Evolutionary conservation across 805 yeast genomes (phyloP), one percentile per base, ranked within the genome.

Genomic region (Metschnikowia continentalis): DNA sequence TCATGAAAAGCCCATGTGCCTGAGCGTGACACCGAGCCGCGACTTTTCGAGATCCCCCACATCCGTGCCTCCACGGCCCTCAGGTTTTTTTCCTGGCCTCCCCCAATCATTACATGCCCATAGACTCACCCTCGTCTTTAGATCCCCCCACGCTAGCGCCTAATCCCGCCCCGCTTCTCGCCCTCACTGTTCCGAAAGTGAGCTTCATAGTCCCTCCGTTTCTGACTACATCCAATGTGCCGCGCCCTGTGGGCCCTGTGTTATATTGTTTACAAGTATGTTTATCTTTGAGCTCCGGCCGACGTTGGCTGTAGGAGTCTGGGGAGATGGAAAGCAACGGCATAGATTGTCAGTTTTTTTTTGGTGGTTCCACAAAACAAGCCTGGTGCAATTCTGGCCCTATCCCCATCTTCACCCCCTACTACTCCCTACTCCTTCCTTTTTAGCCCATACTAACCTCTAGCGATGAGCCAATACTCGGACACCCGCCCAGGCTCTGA

Each of bases 381-480:
- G 6, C 7, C 22, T 35, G 38, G 19, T 14, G 22, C 38, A 13
- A 33, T 6, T 11, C n/a, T 33, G 35, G 11, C 30, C 30, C 30
- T 26, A 26, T 26, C 5, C 30, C 30, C 30, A 13, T 26, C 30
- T 26, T 26, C 30, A 26, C 11, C 30, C 30, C 30, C 10, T 26
- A 26, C 3, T 26, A 26, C 30, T 6, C 32, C 20, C 20, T 22
- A 10, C 38, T 40, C 19, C 22, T 15, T 22, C 11, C n/a, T 17
- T 20, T 10, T 20, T 14, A 20, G 32, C 26, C 6, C 35, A n/a
- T 26, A 23, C 48, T 20, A 50, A 46, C 49, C 35, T 46, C 17
- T 35, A 43, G 51, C 46, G 26, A 47, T 51, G 45, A 47, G 51
- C 48, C 57, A 52, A 32, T 56, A 32, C 45, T 42, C 54, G 36